These are phyloP conservation scores for Penicillium sclerotigenum DNA, from an alignment of 2,329 filamentous ascomycete species.

Conservation along the genomic window DNA sequence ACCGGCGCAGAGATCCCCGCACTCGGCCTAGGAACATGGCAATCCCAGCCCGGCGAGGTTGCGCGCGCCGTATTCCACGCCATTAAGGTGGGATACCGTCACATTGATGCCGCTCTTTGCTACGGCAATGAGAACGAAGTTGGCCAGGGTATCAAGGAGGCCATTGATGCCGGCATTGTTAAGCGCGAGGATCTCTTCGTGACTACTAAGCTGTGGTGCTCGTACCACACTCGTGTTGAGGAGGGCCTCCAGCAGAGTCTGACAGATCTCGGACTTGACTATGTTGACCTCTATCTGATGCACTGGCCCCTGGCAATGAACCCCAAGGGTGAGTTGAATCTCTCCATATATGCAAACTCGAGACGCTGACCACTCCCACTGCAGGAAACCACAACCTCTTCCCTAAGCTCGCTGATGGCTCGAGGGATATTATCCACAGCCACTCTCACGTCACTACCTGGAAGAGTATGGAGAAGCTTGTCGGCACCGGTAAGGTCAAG, in stretches of 20 bases:
- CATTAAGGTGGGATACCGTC: constrained; percentile 45
- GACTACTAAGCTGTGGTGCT: constrained; percentile 81
- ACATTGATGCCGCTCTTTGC: constrained; percentile 41
- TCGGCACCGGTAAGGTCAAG: constrained; percentile 52
- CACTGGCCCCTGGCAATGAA: constrained; percentile 82
- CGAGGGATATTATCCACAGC: constrained; percentile 66
- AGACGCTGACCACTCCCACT: background rate
- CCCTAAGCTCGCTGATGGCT: constrained; percentile 70
- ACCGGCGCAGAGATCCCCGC: constrained; percentile 62
- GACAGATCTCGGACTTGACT: constrained; percentile 70
- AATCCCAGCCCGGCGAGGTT: constrained; percentile 59
- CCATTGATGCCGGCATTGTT: constrained; percentile 64
- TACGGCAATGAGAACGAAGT: constrained; percentile 71
- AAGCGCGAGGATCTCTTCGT: constrained; percentile 79
- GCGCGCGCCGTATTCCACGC: constrained; percentile 58
- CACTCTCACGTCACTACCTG: constrained; percentile 74
- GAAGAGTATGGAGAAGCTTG: constrained; percentile 65
- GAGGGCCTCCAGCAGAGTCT: constrained; percentile 70
- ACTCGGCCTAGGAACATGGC: constrained; percentile 65
- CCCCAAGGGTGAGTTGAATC: constrained; percentile 56
- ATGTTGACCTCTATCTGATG: constrained; percentile 77
- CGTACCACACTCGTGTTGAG: constrained; percentile 68
- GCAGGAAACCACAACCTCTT: constrained; percentile 50
- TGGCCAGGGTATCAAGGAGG: constrained; percentile 71
- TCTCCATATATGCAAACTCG: background rate